A percentile compares a stretch with the other conserved stretches of the same genome.
Conservation (phyloP, 352 stramenopile genomes). For the Thalassiosira mediterranea region DNA sequence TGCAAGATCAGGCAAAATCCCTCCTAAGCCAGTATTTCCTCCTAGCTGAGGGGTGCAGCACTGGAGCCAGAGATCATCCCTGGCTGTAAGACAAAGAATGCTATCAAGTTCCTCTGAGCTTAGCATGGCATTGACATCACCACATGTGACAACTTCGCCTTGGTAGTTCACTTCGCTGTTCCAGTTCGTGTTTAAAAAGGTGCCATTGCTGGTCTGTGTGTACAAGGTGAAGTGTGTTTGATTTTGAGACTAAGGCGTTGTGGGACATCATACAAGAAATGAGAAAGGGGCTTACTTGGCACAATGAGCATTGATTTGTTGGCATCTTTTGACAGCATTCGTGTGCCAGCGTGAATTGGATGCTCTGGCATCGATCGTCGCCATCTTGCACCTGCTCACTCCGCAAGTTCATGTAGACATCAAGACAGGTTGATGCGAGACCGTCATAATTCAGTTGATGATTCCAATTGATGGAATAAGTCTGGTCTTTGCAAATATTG, state of each 20-base stretch:
- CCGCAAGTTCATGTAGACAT: constrained; percentile 58
- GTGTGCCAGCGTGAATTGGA: constrained; percentile 48
- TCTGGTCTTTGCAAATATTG: constrained; percentile 50
- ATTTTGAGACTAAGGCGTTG: too few species aligned
- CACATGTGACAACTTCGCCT: constrained; percentile 47
- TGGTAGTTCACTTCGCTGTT: constrained; percentile 57
- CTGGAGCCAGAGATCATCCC: constrained; percentile 51
- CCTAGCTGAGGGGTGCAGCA: constrained; percentile 56
- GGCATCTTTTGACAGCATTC: constrained; percentile 63
- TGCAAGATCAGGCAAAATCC: constrained; percentile 34
- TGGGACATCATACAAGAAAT: too few species aligned
- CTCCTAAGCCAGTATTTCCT: constrained; percentile 42
- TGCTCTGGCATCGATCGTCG: constrained; percentile 52
- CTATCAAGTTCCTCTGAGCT: constrained; percentile 60
- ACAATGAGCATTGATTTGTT: constrained; percentile 60
- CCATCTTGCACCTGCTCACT: constrained; percentile 52
- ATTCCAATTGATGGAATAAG: constrained; percentile 58
- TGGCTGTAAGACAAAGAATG: constrained; percentile 42
- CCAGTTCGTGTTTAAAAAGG: constrained; percentile 63
- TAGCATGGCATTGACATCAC: constrained; percentile 61
- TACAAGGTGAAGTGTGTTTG: too few species aligned
- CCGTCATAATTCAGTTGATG: constrained; percentile 47
- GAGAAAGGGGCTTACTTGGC: too few species aligned
- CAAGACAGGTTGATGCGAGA: constrained; percentile 53
- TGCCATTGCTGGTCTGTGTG: constrained; percentile 51